Evolutionary conservation across 352 stramenopile genomes (phyloP), one percentile per base, ranked within the genome.

Genomic region (Globisporangium emineosum): DNA sequence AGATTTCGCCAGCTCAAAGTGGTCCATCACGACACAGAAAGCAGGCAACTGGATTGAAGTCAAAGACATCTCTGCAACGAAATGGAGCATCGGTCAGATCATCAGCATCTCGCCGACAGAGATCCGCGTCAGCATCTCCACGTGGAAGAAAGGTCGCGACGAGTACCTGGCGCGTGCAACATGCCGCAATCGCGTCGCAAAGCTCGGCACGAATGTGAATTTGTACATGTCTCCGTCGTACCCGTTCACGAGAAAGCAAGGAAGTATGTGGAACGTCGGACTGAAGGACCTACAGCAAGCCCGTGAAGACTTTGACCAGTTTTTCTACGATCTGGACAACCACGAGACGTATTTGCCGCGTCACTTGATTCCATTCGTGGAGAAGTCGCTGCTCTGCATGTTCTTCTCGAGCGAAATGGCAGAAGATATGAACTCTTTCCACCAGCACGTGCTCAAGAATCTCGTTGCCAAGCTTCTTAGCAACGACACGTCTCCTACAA

Each of bases 31-130:
- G 35, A 83, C 75, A 17, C 86, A 90, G 60, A 84, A 84, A 56
- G 74, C 74, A 1, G 86, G 84, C 33, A 80, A 81, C 59, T 96
- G 88, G 88, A 81, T 96, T 45, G 88, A 96, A 40, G 76, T 96
- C 2, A 83, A 86, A 29, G 88, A 96, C 33, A 29, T 88, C 52
- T 87, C 79, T 52, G 86, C 81, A 29, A 89, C 84, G 50, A 85
- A 86, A 42, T 96, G 88, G 88, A 76, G 69, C 47, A 76, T 94
- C 23, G 86, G 69, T 9, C 86, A 94, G 69, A 90, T 96, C 60
- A 62, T 92, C 55, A 68, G 78, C 23, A 73, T 90, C 13, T 83
- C 79, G 37, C 52, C 72, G 2, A 77, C 75, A 10, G 83, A 94
- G 68, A 88, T 91, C 58, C 83, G 86, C 6, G 75, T 94, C 33